Evolutionary conservation across 371 early-diverging fungal genomes (phyloP).

Genomic region (Mucor lusitanicus): DNA sequence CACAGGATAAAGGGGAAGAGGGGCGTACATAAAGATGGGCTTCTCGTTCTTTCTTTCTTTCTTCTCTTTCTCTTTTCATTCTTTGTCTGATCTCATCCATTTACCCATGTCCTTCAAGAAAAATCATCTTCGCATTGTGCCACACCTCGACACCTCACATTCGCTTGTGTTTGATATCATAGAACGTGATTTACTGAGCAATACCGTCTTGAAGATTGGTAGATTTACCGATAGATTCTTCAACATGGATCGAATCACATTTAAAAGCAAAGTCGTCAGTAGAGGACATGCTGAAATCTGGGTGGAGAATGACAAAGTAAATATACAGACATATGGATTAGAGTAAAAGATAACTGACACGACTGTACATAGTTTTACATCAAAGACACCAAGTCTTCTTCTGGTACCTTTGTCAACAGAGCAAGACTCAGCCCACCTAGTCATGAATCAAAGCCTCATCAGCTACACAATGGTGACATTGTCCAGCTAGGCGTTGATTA

Average conservation of each 20-base stretch:
- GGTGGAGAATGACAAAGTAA: constrained; percentile 50
- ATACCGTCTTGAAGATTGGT: constrained; percentile 71
- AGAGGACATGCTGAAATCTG: constrained; percentile 84
- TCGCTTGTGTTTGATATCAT: constrained; percentile 79
- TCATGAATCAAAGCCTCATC: constrained; percentile 71
- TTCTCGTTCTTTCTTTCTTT: neutral
- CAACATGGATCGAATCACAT: constrained; percentile 58
- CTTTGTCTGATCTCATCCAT: neutral
- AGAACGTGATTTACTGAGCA: constrained; percentile 71
- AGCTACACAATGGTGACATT: constrained; percentile 77
- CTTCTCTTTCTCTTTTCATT: neutral
- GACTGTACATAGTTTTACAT: constrained; percentile 73
- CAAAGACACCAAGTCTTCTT: constrained; percentile 81
- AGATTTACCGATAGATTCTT: constrained; percentile 64
- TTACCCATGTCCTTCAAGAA: neutral
- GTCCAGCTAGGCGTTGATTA: constrained; percentile 87
- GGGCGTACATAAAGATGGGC: neutral
- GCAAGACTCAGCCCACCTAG: constrained; percentile 77
- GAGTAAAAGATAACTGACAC: constrained; percentile 45
- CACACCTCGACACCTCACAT: constrained; percentile 69
- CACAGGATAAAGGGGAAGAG: neutral
- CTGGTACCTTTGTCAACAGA: constrained; percentile 90
- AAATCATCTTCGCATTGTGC: constrained; percentile 62
- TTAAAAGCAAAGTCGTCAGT: constrained; percentile 82
- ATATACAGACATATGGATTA: neutral